Percentiles rank a stretch among this genome's conserved stretches.
phyloP scores from a whole-genome alignment of 2,329 filamentous ascomycete genomes.

The Penicillium rolfsii region DNA sequence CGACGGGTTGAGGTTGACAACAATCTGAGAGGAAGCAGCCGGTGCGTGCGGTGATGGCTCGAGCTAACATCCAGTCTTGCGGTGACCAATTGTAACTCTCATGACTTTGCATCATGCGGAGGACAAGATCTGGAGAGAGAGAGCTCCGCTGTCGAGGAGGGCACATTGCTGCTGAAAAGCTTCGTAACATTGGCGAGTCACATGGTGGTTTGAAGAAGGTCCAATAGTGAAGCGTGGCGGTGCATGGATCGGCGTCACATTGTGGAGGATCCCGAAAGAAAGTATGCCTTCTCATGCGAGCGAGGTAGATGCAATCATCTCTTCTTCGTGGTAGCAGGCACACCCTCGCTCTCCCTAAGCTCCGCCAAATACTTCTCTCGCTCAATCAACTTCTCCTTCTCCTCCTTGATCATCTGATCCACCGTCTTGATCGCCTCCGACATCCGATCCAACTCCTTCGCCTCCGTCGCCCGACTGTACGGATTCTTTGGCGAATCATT shows the following conservation, averaged over 20 bases:
- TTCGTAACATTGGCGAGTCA: background rate
- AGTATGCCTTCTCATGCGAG: background rate
- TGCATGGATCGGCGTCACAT: background rate
- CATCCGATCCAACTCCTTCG: conserved; percentile 67
- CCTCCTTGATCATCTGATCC: conserved; percentile 64
- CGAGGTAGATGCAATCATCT: conserved; percentile 34
- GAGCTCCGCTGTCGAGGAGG: background rate
- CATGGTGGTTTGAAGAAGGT: background rate
- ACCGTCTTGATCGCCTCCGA: conserved; percentile 63
- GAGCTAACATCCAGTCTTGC: background rate
- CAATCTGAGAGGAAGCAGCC: background rate
- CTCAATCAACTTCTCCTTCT: conserved; percentile 64
- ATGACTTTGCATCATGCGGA: background rate
- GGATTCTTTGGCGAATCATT: conserved; percentile 68
- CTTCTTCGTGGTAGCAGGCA: conserved; percentile 47
- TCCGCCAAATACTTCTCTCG: conserved; percentile 65
- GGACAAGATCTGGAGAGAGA: background rate
- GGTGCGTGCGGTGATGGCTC: background rate
- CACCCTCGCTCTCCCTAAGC: conserved; percentile 50
- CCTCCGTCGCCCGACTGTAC: conserved; percentile 74
- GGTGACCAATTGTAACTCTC: background rate
- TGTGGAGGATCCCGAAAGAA: background rate
- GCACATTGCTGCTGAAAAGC: background rate
- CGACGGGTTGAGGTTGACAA: background rate
- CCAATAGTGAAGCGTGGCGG: background rate